These are phyloP conservation scores for Ceraceosorus bombacis DNA, from an alignment of 1,284 basidiomycete species.

Conservation along the genomic window DNA sequence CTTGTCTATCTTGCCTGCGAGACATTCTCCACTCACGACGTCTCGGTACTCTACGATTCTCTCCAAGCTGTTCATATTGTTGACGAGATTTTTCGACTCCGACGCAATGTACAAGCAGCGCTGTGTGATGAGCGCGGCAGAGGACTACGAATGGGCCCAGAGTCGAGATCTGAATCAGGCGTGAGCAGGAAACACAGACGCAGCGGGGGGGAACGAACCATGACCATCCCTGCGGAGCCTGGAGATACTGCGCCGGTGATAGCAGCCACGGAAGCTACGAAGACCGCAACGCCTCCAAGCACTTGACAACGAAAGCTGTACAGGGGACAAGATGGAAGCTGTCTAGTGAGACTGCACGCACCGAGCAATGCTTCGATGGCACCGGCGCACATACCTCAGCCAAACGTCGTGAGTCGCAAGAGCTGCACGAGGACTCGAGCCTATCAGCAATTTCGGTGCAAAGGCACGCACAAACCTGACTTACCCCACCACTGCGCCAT, in stretches of 20 bases:
- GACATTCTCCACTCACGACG: neutral
- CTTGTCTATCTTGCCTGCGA: neutral
- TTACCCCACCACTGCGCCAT: constrained; percentile 38
- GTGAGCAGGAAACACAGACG: too few species aligned
- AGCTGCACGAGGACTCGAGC: too few species aligned
- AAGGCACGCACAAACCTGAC: too few species aligned
- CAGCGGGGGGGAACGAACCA: constrained; percentile 42
- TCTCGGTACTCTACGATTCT: constrained; percentile 69
- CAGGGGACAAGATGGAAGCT: constrained; percentile 2
- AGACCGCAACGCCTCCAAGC: constrained; percentile 28
- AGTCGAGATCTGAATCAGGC: too few species aligned
- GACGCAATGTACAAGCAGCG: constrained; percentile 28
- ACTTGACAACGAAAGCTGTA: constrained; percentile 32
- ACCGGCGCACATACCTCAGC: neutral
- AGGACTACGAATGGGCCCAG: constrained; percentile 48
- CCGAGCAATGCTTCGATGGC: neutral
- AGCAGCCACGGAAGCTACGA: constrained; percentile 56
- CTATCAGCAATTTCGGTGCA: too few species aligned
- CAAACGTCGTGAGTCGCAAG: constrained; percentile 43
- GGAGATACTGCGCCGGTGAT: constrained; percentile 62
- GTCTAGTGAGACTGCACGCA: neutral
- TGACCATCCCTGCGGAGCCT: constrained; percentile 75
- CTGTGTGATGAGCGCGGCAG: constrained; percentile 37
- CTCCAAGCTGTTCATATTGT: constrained; percentile 65
- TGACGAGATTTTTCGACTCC: constrained; percentile 31